phyloP scores from a whole-genome alignment of 371 early-diverging fungal species.

The Apophysomyces elegans region DNA sequence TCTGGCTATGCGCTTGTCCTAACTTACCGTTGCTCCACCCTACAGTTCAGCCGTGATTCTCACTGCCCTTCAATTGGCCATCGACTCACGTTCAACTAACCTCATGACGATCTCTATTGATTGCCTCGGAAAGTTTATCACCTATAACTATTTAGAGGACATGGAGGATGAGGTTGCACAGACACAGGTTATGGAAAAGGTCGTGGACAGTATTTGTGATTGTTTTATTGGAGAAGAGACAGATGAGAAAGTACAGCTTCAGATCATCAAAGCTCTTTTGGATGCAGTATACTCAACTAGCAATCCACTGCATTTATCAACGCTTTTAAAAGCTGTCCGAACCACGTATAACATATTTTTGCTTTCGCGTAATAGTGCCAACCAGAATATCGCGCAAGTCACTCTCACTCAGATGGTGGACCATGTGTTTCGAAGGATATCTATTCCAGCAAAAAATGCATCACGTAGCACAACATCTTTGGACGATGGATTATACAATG shows the following conservation, averaged over 20 bases:
- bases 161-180: constrained; percentile 50
- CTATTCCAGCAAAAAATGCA: constrained; percentile 27
- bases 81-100: constrained; percentile 57
- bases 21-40: not conserved
- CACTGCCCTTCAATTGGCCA: constrained; percentile 63
- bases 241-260: constrained; percentile 76
- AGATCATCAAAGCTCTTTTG: constrained; percentile 83
- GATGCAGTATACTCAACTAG: constrained; percentile 79
- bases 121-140: constrained; percentile 77
- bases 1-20: not conserved
- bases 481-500: constrained; percentile 2
- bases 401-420: constrained; percentile 91
- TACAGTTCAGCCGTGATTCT: constrained; percentile 56
- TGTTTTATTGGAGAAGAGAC: constrained; percentile 73
- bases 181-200: constrained; percentile 57
- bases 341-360: constrained; percentile 76
- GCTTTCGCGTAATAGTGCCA: constrained; percentile 70
- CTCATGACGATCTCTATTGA: constrained; percentile 67
- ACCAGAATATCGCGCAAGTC: constrained; percentile 87
- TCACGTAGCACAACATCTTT: constrained; percentile 18
- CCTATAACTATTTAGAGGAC: constrained; percentile 70
- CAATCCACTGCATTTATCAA: constrained; percentile 73
- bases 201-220: constrained; percentile 60
- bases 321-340: constrained; percentile 83
- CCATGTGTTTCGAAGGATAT: constrained; percentile 73